Evolutionary conservation across 2,329 filamentous ascomycete genomes (phyloP).

Genomic region (Macrophomina phaseolina): DNA sequence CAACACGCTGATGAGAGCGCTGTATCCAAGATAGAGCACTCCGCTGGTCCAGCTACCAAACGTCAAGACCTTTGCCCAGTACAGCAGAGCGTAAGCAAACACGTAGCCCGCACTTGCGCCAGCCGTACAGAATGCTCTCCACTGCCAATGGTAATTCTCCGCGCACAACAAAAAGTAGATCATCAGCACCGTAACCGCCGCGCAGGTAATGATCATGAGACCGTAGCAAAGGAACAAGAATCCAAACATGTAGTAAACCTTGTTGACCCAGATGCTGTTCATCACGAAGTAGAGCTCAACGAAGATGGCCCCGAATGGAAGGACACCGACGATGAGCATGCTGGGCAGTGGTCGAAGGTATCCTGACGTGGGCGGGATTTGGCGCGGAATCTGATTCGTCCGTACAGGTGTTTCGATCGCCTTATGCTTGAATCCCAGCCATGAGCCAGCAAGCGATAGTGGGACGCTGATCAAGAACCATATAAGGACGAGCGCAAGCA

Average conservation of each 20-base stretch:
- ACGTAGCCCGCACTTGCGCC: slow-evolving; percentile 92
- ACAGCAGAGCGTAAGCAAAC: slow-evolving; percentile 87
- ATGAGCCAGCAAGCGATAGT: slow-evolving; percentile 86
- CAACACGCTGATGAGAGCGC: slow-evolving; percentile 82
- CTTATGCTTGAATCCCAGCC: slow-evolving; percentile 81
- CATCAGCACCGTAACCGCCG: slow-evolving; percentile 89
- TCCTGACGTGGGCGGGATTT: slow-evolving; percentile 83
- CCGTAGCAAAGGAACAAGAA: slow-evolving; percentile 98
- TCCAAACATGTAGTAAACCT: slow-evolving; percentile 99
- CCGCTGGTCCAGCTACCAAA: slow-evolving; percentile 84
- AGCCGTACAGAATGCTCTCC: slow-evolving; percentile 90
- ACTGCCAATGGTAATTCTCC: slow-evolving; percentile 99
- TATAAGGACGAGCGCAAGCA: slow-evolving; percentile 90
- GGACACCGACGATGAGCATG: slow-evolving; percentile 87
- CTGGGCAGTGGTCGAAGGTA: slow-evolving; percentile 88
- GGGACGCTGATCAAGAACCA: slow-evolving; percentile 98
- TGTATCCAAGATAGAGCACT: slow-evolving; percentile 93
- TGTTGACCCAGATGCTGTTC: slow-evolving; percentile 97
- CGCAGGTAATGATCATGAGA: slow-evolving; percentile 94
- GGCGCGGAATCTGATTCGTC: slow-evolving; percentile 96
- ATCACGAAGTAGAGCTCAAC: slow-evolving; percentile 99
- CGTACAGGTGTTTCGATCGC: slow-evolving; percentile 80
- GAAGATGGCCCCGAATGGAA: slow-evolving; percentile 96
- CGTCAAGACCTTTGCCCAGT: slow-evolving; percentile 86
- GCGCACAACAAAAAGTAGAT: slow-evolving; percentile 95